Evolutionary conservation across 2,329 filamentous ascomycete species (phyloP), one percentile per base, ranked within the genome.

Genomic region (Talaromyces sp.): DNA sequence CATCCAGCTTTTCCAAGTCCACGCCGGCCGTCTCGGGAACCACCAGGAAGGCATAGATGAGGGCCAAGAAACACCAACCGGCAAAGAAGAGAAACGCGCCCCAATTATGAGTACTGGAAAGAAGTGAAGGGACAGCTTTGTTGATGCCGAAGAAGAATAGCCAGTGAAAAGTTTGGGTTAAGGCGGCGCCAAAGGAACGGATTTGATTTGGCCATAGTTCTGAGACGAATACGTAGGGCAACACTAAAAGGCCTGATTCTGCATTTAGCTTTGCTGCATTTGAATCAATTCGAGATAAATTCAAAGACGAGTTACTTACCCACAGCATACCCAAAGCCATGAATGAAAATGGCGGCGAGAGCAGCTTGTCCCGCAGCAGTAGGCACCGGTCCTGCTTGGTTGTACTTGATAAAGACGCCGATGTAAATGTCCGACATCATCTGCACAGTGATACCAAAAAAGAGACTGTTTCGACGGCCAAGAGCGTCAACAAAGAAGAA

Each of bases 171-270:
- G 67, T 68, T 63, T 78, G 76, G 0, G 71, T 65, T 4, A 80
- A 64, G 1, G 79, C 76, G n/a, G 71, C 71, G 31, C 79, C 78
- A 64, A 81, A 78, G 0, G 79, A 79, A 0, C 79, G 75, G 57
- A 81, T 75, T 3, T 74, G 73, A 63, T 80, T 80, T 1, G 80
- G 79, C 72, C 78, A 82, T 0, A 81, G 67, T 61, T 82, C 79
- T 1, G 72, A 73, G 3, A 75, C 76, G 59, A 82, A 80, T 5
- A 82, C 71, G 58, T 80, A 82, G 0, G 79, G 79, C 1, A 82
- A 73, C 33, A 76, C 71, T 0, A 78, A 66, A 18, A 76, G 72
- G 57, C 73, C 73, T 72, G 35, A n/a, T 44, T 31, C 40, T 33
- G 16, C 31, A 56, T 28, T 55, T 44, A 55, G 50, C 40, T 11